A percentile compares a stretch with the other conserved stretches of the same genome.
These are phyloP conservation scores for Orbilia oligospora DNA, from an alignment of 2,329 filamentous ascomycete genomes.

Conservation along the genomic window DNA sequence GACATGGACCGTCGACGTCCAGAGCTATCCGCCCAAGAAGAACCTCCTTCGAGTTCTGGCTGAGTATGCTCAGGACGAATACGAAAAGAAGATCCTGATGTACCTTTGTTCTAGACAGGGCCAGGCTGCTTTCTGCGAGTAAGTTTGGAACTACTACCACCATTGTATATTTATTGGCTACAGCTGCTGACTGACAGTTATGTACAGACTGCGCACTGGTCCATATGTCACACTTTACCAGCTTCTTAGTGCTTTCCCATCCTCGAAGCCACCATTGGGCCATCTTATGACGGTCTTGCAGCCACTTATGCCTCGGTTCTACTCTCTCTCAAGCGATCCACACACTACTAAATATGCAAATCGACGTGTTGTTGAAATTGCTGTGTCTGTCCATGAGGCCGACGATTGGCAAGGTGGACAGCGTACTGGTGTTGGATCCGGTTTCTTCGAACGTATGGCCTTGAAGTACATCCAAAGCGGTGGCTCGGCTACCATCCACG, in stretches of 20 bases:
- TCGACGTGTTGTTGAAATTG: slow-evolving; percentile 90
- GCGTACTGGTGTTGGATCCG: slow-evolving; percentile 89
- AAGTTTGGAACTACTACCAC: slow-evolving; percentile 41
- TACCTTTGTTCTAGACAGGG: slow-evolving; percentile 92
- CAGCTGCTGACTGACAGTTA: slow-evolving; percentile 27
- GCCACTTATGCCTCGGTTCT: slow-evolving; percentile 96
- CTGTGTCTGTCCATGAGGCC: slow-evolving; percentile 94
- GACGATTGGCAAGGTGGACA: slow-evolving; percentile 80
- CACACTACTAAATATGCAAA: slow-evolving; percentile 80
- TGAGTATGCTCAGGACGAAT: slow-evolving; percentile 82
- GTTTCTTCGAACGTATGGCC: slow-evolving; percentile 91
- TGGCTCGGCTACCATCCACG: slow-evolving; percentile 73
- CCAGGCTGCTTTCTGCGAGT: slow-evolving; percentile 91
- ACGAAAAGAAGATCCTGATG: slow-evolving; percentile 88
- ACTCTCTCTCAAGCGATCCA: slow-evolving; percentile 96
- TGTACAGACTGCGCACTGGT: slow-evolving; percentile 77
- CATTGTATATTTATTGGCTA: slow-evolving; percentile 52
- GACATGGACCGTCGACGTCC: slow-evolving; percentile 94
- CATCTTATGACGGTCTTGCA: slow-evolving; percentile 83
- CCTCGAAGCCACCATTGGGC: slow-evolving; percentile 87
- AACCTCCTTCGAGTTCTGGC: slow-evolving; percentile 85
- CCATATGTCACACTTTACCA: slow-evolving; percentile 88
- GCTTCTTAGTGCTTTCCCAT: slow-evolving; percentile 91
- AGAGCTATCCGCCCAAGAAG: slow-evolving; percentile 93
- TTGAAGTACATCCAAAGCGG: slow-evolving; percentile 28